Base-by-base conservation (phyloP, 2,329 filamentous ascomycete genomes). In the Scedosporium aurantiacum region DNA sequence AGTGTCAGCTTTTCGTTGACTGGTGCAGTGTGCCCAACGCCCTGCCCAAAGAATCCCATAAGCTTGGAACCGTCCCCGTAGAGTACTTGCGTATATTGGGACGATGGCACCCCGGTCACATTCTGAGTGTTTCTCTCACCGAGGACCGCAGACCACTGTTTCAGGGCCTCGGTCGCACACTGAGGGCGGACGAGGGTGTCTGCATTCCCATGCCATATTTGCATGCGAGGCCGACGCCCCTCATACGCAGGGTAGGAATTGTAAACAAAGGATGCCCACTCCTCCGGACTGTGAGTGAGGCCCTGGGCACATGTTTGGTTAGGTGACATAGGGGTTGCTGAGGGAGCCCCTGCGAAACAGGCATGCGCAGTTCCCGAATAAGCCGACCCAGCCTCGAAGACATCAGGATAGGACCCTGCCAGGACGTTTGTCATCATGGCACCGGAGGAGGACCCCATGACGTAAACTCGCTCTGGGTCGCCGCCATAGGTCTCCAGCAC, bases 131-230 rank as follows among this genome's bases (percentile, higher is more conserved):
- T 68, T 8, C 67, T 69, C 59, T 72, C 67, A 3, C 77, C 77
- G 60, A 80, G 76, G 1, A 82, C 77, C 4, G 76, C 77, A 0
- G 79, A 76, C 80, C 80, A 82, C 68, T 82, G 76, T 72, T 82
- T 82, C 64, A 81, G 78, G 47, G 78, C 78, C 71, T 85, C 82
- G 28, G 80, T 69, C 66, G 82, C 82, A 68, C 84, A 84, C 64
- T 78, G 74, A 0, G 78, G 78, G n/a, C 74, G 72, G 3, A 85
- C 70, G 0, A 76, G 79, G 2, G 70, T 67, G 25, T 65, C 63
- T 14, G 60, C 60, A 16, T 45, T 57, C 7, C 60, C 60, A 52
- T 61, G 60, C 37, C 32, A 57, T 37, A 61, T 61, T n/a, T 47
- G 52, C 60, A 61, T 61, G n/a, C 54, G 52, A 2, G 60, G 52